Conservation (phyloP, 352 stramenopile species). For the Plasmopara viticola region DNA sequence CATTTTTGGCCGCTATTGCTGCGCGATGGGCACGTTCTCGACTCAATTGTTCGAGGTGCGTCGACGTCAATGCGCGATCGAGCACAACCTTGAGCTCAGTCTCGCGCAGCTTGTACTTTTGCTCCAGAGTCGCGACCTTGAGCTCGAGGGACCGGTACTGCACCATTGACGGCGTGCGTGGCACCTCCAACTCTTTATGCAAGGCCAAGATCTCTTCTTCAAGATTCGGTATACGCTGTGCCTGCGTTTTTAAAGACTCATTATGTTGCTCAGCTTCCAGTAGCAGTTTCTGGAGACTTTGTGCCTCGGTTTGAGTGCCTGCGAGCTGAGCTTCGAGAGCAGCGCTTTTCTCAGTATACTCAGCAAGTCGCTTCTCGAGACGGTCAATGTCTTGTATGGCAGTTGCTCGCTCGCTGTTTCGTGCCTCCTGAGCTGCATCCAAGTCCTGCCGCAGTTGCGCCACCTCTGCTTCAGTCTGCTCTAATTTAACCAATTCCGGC, state of each 20-base stretch:
- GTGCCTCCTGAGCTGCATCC: slow-evolving; percentile 3
- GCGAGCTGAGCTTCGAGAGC: slow-evolving; percentile 24
- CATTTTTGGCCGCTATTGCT: slow-evolving; percentile 67
- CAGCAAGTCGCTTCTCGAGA: slow-evolving; percentile 27
- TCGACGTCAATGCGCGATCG: slow-evolving; percentile 51
- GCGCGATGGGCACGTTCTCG: slow-evolving; percentile 47
- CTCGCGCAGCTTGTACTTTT: slow-evolving; percentile 72
- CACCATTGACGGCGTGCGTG: slow-evolving; percentile 71
- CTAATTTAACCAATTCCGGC: slow-evolving; percentile 1
- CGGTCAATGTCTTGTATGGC: slow-evolving; percentile 3
- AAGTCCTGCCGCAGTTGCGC: slow-evolving; percentile 11
- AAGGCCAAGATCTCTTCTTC: slow-evolving; percentile 51
- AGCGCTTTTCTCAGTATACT: slow-evolving; percentile 16
- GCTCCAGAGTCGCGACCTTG: slow-evolving; percentile 62
- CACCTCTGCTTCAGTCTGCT: slow-evolving; percentile 19
- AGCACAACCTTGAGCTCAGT: slow-evolving; percentile 71
- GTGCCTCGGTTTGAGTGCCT: slow-evolving; percentile 24
- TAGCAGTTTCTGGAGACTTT: slow-evolving; percentile 28
- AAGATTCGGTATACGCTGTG: slow-evolving; percentile 30
- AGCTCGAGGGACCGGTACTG: slow-evolving; percentile 71
- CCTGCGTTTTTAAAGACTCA: slow-evolving; percentile 23
- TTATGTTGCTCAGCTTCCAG: slow-evolving; percentile 25
- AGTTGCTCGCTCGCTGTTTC: slow-evolving; percentile 8
- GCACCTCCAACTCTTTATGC: slow-evolving; percentile 37
- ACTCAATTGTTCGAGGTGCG: slow-evolving; percentile 58